phyloP scores from a whole-genome alignment of 164 flowering plant species.

The Vitis vinifera region ASM3070453v1 NC_081814.1:6717001-6717500 shows the following conservation, averaged over 20 bases:
- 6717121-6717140: background rate
- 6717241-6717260: too few relatives aligned
- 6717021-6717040: background rate
- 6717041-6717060: conserved; percentile 33
- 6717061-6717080: conserved; percentile 26
- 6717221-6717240: background rate
- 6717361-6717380: background rate
- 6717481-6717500: too few relatives aligned
- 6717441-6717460: too few relatives aligned
- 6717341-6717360: too few relatives aligned
- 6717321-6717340: background rate
- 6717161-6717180: too few relatives aligned
- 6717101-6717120: background rate
- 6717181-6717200: background rate
- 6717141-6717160: too few relatives aligned
- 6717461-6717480: too few relatives aligned
- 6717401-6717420: too few relatives aligned
- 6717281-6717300: background rate
- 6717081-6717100: conserved; percentile 48
- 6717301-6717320: background rate
- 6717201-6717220: background rate
- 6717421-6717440: too few relatives aligned
- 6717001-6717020: background rate
- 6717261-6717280: background rate
- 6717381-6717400: too few relatives aligned